phyloP scores from a whole-genome alignment of 1,284 basidiomycete species.

The Apiotrichum porosum region DNA sequence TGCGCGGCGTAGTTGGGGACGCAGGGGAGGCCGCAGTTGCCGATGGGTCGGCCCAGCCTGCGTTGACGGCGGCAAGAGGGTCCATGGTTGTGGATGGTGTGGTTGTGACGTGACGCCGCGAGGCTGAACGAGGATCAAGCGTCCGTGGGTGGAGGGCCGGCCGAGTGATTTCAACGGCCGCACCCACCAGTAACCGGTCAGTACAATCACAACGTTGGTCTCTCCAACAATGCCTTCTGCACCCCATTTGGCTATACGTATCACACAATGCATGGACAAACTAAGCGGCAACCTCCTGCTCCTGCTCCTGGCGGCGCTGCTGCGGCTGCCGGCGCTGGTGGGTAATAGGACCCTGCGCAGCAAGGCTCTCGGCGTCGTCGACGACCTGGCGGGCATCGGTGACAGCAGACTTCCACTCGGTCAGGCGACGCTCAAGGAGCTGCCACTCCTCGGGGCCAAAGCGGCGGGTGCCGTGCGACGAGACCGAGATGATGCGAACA shows the following conservation, averaged over 20 bases:
- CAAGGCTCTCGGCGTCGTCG: constrained; percentile 41
- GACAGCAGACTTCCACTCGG: constrained; percentile 64
- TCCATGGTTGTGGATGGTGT: constrained; percentile 14
- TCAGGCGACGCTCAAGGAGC: constrained; percentile 68
- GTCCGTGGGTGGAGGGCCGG: too few relatives aligned
- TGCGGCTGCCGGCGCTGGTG: constrained; percentile 22
- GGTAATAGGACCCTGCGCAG: constrained; percentile 27
- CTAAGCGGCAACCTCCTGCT: constrained; percentile 15
- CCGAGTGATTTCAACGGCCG: too few relatives aligned
- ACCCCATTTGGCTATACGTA: neutral
- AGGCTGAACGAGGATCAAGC: too few relatives aligned
- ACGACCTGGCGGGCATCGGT: constrained; percentile 40
- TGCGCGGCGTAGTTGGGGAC: neutral
- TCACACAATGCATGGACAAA: constrained; percentile 3
- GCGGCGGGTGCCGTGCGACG: constrained; percentile 56
- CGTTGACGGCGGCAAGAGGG: constrained; percentile 21
- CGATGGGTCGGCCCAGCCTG: constrained; percentile 10
- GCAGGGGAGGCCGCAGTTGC: neutral
- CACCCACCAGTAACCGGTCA: too few relatives aligned
- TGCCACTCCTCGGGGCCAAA: constrained; percentile 81
- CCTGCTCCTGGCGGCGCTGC: constrained; percentile 19
- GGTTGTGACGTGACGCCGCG: neutral
- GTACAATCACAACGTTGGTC: too few relatives aligned
- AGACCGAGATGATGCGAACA: constrained; percentile 70
- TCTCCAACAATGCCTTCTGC: too few relatives aligned